Percentiles rank a stretch among this genome's conserved stretches.
phyloP scores from a whole-genome alignment of 495 filamentous ascomycete species.

The Pyronema omphalodes region DNA sequence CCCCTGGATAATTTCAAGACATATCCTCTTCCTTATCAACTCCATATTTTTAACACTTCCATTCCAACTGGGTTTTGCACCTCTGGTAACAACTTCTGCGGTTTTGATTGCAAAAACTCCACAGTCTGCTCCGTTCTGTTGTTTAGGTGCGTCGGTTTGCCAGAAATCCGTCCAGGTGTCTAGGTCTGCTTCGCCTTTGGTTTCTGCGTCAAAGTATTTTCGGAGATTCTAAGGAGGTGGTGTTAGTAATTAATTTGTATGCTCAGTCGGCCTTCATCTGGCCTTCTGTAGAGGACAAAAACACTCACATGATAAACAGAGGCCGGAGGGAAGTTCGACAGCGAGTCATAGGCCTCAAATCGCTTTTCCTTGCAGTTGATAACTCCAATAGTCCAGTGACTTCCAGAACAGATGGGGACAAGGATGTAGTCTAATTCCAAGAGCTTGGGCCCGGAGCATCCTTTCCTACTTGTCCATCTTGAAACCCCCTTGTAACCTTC shows the following conservation, averaged over 20 bases:
- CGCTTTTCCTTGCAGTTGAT: constrained; percentile 17
- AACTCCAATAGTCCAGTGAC: constrained; percentile 20
- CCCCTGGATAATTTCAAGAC: too few relatives aligned
- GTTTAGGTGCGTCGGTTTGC: constrained; percentile 8
- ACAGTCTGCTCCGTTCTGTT: constrained; percentile 15
- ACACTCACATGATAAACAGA: background rate
- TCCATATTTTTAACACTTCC: background rate
- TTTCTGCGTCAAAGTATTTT: constrained; percentile 15
- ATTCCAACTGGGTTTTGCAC: constrained; percentile 6
- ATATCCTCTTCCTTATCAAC: too few relatives aligned
- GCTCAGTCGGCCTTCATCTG: background rate
- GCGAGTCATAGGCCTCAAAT: constrained; percentile 21
- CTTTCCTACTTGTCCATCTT: background rate
- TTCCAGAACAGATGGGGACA: constrained; percentile 12
- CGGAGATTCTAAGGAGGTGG: constrained; percentile 7
- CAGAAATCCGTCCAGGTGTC: constrained; percentile 15
- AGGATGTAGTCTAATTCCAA: constrained; percentile 17
- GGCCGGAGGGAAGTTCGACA: background rate
- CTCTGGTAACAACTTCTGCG: constrained; percentile 16
- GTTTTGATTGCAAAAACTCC: constrained; percentile 20
- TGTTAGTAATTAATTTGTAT: constrained; percentile 3
- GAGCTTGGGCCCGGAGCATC: constrained; percentile 5
- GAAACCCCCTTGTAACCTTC: constrained; percentile 6
- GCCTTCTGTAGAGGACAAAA: constrained; percentile 2
- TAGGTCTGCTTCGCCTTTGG: constrained; percentile 1